Conservation (phyloP, 139 green algal species). For the Micromonas pusilla region DNA sequence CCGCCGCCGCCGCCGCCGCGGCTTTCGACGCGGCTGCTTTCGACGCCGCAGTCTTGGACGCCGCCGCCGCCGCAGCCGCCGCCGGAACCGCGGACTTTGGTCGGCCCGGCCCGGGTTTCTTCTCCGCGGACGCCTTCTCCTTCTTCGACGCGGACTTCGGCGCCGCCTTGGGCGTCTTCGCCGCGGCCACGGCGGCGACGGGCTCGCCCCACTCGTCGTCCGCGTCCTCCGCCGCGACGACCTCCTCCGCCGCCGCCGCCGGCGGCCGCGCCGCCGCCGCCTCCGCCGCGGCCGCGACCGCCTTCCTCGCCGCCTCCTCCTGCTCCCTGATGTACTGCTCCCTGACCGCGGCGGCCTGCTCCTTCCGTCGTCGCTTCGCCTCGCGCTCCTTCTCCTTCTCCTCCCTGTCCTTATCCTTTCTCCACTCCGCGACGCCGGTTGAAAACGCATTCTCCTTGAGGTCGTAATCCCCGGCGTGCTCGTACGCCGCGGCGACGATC, state of each 20-base stretch:
- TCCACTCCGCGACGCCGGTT: no score
- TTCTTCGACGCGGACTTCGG: not conserved
- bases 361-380: not conserved
- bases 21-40: no score
- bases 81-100: no score
- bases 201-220: not conserved
- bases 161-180: not conserved
- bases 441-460: not conserved
- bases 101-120: no score
- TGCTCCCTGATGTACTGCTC: slow-evolving; percentile 2
- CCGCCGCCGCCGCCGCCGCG: no score
- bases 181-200: no score
- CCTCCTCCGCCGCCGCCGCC: not conserved
- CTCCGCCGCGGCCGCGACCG: not conserved
- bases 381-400: not conserved
- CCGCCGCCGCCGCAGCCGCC: no score
- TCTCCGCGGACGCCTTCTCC: no score
- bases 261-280: no score
- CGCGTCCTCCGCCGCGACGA: not conserved
- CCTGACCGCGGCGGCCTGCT: not conserved
- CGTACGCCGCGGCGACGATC: not conserved
- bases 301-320: not conserved
- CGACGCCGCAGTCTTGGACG: no score
- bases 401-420: not conserved
- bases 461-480: not conserved